A percentile compares a stretch with the other conserved stretches of the same genome.
phyloP scores from a whole-genome alignment of 768 basidiomycete species.

The Termitomyces titanicus region DNA sequence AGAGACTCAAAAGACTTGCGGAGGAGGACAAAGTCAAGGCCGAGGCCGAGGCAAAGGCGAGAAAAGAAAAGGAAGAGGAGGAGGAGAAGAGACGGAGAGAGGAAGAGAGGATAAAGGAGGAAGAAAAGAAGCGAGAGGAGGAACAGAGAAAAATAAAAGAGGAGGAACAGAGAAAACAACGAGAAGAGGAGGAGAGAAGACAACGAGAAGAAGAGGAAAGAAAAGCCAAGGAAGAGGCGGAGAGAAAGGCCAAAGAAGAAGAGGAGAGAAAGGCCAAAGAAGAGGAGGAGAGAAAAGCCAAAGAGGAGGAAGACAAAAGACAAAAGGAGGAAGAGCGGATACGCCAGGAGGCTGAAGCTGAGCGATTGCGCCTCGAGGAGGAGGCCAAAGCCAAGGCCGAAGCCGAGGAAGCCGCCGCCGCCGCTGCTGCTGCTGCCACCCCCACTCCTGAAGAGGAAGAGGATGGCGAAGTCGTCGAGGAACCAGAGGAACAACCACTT shows the following conservation, averaged over 20 bases:
- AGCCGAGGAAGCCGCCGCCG: conserved; percentile 23
- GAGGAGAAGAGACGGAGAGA: conserved; percentile 39
- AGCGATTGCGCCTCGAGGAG: conserved; percentile 32
- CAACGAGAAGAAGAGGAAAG: conserved; percentile 35
- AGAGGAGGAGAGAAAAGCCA: conserved; percentile 36
- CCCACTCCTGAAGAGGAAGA: conserved; percentile 22
- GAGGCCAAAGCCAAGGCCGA: conserved; percentile 41
- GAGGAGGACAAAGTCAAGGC: conserved; percentile 41
- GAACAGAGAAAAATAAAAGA: conserved; percentile 40
- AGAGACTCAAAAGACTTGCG: conserved; percentile 40
- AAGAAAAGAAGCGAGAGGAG: conserved; percentile 35
- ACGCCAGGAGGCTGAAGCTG: conserved; percentile 43
- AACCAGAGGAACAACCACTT: conserved; percentile 30
- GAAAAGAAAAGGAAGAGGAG: conserved; percentile 37
- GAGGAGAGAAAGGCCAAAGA: conserved; percentile 42
- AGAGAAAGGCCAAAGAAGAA: conserved; percentile 49
- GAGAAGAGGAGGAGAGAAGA: conserved; percentile 36
- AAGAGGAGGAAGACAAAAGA: too few species aligned
- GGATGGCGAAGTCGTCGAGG: conserved; percentile 24
- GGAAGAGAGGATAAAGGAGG: conserved; percentile 25
- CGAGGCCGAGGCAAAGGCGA: conserved; percentile 40
- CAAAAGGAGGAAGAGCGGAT: conserved; percentile 38
- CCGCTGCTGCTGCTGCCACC: conserved; percentile 22
- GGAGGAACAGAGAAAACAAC: conserved; percentile 45
- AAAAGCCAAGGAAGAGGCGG: conserved; percentile 28